Percentiles rank a stretch among this genome's conserved stretches.
Conservation (phyloP, 495 filamentous ascomycete genomes). For the Thozetella sp. region DNA sequence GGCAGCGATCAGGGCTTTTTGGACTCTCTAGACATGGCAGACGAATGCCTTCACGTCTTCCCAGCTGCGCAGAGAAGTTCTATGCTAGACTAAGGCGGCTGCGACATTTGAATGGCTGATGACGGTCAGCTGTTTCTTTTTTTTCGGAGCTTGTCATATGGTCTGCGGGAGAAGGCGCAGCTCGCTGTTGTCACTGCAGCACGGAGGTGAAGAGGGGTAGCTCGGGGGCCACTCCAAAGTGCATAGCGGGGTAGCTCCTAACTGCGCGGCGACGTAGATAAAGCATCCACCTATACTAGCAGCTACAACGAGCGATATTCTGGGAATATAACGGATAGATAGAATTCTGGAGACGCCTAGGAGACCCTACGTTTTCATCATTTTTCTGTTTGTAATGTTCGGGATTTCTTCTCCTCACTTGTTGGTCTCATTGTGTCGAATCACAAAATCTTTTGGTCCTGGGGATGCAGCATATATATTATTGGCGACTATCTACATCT, state of each 20-base stretch:
- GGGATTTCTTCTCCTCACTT: conserved; percentile 1
- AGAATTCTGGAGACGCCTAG: not conserved
- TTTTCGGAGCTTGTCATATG: not conserved
- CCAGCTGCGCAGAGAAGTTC: not conserved
- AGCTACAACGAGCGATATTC: too few relatives aligned
- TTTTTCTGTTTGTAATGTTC: not conserved
- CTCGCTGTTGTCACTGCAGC: not conserved
- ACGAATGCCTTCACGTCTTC: not conserved
- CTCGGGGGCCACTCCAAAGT: not conserved
- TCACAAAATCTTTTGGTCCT: not conserved
- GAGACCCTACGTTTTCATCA: not conserved
- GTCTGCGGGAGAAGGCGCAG: too few relatives aligned
- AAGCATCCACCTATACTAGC: too few relatives aligned
- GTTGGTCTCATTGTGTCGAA: not conserved
- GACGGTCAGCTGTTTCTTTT: not conserved
- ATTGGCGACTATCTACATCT: not conserved
- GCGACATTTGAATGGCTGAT: not conserved
- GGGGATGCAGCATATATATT: not conserved
- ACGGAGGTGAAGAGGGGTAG: not conserved
- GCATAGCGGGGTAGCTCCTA: not conserved
- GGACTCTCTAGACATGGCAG: too few relatives aligned
- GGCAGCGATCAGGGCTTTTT: too few relatives aligned
- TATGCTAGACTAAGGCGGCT: not conserved
- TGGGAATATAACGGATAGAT: too few relatives aligned
- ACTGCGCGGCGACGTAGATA: too few relatives aligned